Evolutionary conservation across 2,329 filamentous ascomycete species (phyloP).

Genomic region (Fusarium nisikadoi): DNA sequence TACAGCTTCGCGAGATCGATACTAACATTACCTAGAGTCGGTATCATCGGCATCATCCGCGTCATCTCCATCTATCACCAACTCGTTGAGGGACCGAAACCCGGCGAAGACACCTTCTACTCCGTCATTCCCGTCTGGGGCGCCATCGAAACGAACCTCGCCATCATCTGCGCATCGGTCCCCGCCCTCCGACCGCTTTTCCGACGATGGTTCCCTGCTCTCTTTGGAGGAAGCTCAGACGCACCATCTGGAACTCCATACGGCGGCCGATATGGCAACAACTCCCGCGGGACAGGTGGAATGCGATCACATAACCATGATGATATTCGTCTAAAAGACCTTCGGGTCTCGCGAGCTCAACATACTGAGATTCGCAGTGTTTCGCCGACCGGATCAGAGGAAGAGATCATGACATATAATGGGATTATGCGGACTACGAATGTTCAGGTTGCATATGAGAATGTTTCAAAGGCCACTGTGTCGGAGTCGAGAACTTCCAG

Average conservation of each 20-base stretch:
- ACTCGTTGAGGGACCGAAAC: conserved; percentile 40
- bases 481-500: conserved; percentile 24
- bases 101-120: conserved; percentile 36
- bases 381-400: conserved; percentile 50
- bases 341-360: conserved; percentile 26
- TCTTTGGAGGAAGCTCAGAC: conserved; percentile 40
- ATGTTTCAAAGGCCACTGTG: conserved; percentile 14
- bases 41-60: conserved; percentile 47
- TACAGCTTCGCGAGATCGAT: not conserved
- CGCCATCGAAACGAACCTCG: conserved; percentile 50
- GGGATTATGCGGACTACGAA: conserved; percentile 53
- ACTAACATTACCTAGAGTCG: conserved; percentile 41
- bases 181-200: conserved; percentile 51
- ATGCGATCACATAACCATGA: conserved; percentile 24
- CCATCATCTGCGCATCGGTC: conserved; percentile 49
- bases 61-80: conserved; percentile 45
- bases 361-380: conserved; percentile 51
- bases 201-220: conserved; percentile 46
- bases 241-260: conserved; percentile 24
- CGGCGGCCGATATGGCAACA: conserved; percentile 14
- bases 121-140: conserved; percentile 49
- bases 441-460: conserved; percentile 40
- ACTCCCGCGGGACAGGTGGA: conserved; percentile 36
- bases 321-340: conserved; percentile 36
- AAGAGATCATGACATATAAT: conserved; percentile 55